Conservation (phyloP, 495 filamentous ascomycete species). For the Lasiosphaeria miniovina region DNA sequence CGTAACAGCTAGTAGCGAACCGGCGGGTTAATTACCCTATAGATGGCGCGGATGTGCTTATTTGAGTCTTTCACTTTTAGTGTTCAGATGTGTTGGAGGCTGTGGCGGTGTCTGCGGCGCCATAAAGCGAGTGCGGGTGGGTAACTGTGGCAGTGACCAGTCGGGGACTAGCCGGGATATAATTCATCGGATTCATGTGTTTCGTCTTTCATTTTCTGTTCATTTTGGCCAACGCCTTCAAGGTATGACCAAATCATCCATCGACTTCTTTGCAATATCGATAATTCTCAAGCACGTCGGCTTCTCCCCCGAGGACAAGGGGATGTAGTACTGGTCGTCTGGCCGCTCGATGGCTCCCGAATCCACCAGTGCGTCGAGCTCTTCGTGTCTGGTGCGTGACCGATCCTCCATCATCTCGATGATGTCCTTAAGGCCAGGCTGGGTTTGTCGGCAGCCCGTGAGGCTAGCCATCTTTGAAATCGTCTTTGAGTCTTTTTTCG, state of each 20-base stretch:
- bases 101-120: too few relatives aligned
- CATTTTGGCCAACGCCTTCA: constrained; percentile 17
- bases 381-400: constrained; percentile 36
- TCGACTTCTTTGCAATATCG: constrained; percentile 45
- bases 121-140: too few relatives aligned
- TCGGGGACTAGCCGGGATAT: too few relatives aligned
- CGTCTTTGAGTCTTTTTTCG: too few relatives aligned
- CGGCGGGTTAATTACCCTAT: too few relatives aligned
- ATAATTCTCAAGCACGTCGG: constrained; percentile 47
- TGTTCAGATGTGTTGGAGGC: too few relatives aligned
- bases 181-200: neutral
- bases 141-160: too few relatives aligned
- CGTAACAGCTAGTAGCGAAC: too few relatives aligned
- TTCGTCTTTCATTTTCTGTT: neutral
- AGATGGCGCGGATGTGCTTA: too few relatives aligned
- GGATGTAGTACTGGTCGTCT: constrained; percentile 11
- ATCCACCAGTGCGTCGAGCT: constrained; percentile 35
- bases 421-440: constrained; percentile 48
- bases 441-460: too few relatives aligned
- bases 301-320: constrained; percentile 19
- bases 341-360: constrained; percentile 23
- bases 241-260: constrained; percentile 48
- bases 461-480: too few relatives aligned
- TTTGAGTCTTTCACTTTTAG: too few relatives aligned
- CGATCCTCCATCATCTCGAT: constrained; percentile 49